Conservation (phyloP, 345 rosid species). For the Tarenaya hassleriana region DNA sequence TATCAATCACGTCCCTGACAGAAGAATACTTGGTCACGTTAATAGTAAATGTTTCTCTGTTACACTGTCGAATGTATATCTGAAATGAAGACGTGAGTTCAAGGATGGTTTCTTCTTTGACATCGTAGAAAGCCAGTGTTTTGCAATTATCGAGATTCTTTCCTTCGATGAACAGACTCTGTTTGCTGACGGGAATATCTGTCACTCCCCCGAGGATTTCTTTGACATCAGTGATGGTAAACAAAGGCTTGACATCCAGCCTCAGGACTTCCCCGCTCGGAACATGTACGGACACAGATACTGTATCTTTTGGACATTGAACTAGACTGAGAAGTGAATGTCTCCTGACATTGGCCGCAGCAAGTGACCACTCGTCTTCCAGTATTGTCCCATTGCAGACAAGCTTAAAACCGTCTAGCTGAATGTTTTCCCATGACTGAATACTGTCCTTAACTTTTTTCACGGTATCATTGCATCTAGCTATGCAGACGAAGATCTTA, state of each 20-base stretch:
- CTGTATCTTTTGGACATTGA: slow-evolving; percentile 19
- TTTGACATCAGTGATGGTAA: slow-evolving; percentile 27
- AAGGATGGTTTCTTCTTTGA: slow-evolving; percentile 27
- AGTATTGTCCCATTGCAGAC: slow-evolving; percentile 24
- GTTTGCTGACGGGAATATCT: background rate
- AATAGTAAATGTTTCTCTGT: slow-evolving; percentile 16
- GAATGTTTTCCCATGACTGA: slow-evolving; percentile 25
- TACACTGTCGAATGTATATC: slow-evolving; percentile 32
- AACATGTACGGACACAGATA: slow-evolving; percentile 25
- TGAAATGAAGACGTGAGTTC: slow-evolving; percentile 19
- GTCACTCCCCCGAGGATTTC: slow-evolving; percentile 20
- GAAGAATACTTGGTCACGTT: slow-evolving; percentile 20
- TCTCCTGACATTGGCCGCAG: slow-evolving; percentile 21
- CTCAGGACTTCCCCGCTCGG: slow-evolving; percentile 16
- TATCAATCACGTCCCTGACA: background rate
- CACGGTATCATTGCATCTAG: slow-evolving; percentile 24
- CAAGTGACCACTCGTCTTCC: slow-evolving; percentile 26
- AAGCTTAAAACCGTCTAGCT: slow-evolving; percentile 22
- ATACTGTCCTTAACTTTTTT: slow-evolving; percentile 24
- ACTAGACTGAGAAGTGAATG: slow-evolving; percentile 26
- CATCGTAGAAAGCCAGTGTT: slow-evolving; percentile 29
- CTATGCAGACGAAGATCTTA: slow-evolving; percentile 17
- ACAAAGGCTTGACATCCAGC: slow-evolving; percentile 23
- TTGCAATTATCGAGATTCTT: slow-evolving; percentile 27
- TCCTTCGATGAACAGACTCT: slow-evolving; percentile 18